Conservation (phyloP, 345 rosid species). For the Arabidopsis arenosa region DNA sequence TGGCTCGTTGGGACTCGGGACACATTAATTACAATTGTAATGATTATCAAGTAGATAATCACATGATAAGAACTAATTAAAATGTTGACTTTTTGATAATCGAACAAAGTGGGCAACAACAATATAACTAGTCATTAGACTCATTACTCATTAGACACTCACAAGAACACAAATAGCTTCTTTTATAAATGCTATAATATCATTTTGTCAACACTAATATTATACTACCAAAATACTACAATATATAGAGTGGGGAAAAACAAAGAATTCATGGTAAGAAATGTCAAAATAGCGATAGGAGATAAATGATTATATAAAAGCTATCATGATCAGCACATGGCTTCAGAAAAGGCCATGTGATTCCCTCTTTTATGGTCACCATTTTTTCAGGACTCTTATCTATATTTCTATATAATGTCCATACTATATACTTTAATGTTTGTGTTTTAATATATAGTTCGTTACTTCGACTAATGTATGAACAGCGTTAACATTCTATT, state of each 20-base stretch:
- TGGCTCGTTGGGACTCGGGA: constrained; percentile 10
- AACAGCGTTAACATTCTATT: constrained; percentile 27
- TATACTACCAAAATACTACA: background rate
- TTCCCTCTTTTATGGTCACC: constrained; percentile 33
- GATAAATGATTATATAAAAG: constrained; percentile 38
- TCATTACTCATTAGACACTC: constrained; percentile 36
- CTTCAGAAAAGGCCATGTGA: constrained; percentile 44
- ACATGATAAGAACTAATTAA: constrained; percentile 28
- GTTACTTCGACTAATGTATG: constrained; percentile 33
- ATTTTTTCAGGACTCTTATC: constrained; percentile 40
- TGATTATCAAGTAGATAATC: constrained; percentile 29
- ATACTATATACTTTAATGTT: constrained; percentile 4
- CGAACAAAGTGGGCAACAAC: constrained; percentile 36
- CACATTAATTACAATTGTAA: constrained; percentile 14
- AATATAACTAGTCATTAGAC: background rate
- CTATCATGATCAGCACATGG: constrained; percentile 43
- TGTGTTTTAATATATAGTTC: constrained; percentile 14
- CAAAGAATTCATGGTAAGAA: constrained; percentile 30
- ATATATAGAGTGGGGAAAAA: background rate
- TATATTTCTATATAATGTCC: constrained; percentile 29
- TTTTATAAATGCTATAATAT: constrained; percentile 15
- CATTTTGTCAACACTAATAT: constrained; percentile 28
- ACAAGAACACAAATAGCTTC: constrained; percentile 27
- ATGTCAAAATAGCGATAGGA: constrained; percentile 42
- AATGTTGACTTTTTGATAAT: constrained; percentile 37